Conservation (phyloP, 768 basidiomycete genomes). For the Boletus pseudo-olivaceus region DNA sequence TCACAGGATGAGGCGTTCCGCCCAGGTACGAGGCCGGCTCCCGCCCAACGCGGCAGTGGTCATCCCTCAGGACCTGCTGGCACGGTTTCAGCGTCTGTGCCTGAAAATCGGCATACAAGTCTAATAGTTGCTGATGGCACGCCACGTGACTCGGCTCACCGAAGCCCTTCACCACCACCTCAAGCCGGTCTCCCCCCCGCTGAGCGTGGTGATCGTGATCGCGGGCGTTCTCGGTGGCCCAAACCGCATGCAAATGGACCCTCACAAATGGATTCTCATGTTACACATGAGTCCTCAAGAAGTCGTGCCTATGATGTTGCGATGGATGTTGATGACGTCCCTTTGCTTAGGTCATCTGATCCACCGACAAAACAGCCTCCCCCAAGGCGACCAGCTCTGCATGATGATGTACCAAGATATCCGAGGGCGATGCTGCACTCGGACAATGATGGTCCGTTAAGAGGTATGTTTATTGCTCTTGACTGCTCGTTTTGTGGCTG, state of each 20-base stretch:
- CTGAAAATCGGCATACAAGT: slow-evolving; percentile 7
- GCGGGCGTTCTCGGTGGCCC: slow-evolving; percentile 12
- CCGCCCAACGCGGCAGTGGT: slow-evolving; percentile 9
- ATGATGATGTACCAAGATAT: slow-evolving; percentile 31
- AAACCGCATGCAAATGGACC: slow-evolving; percentile 12
- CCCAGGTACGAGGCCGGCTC: slow-evolving; percentile 14
- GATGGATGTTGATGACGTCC: slow-evolving; percentile 29
- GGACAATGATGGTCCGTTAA: slow-evolving; percentile 16
- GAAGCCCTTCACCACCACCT: slow-evolving; percentile 14
- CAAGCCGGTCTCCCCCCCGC: not conserved
- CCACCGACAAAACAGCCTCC: slow-evolving; percentile 14
- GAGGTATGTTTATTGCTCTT: slow-evolving; percentile 7
- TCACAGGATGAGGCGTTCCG: slow-evolving; percentile 33
- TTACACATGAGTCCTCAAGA: slow-evolving; percentile 18
- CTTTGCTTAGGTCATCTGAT: slow-evolving; percentile 20
- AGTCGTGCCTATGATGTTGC: slow-evolving; percentile 20
- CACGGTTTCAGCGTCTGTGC: slow-evolving; percentile 1
- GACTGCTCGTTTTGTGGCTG: not conserved
- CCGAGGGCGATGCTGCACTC: slow-evolving; percentile 36
- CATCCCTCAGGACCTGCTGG: slow-evolving; percentile 5
- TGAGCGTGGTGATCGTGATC: slow-evolving; percentile 18
- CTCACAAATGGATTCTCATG: slow-evolving; percentile 11
- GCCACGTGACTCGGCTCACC: slow-evolving; percentile 9
- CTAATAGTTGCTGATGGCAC: slow-evolving; percentile 1
- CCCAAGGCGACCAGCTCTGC: slow-evolving; percentile 15